Evolutionary conservation across 768 basidiomycete genomes (phyloP), one percentile per base, ranked within the genome.

Genomic region (Mycena belliarum): DNA sequence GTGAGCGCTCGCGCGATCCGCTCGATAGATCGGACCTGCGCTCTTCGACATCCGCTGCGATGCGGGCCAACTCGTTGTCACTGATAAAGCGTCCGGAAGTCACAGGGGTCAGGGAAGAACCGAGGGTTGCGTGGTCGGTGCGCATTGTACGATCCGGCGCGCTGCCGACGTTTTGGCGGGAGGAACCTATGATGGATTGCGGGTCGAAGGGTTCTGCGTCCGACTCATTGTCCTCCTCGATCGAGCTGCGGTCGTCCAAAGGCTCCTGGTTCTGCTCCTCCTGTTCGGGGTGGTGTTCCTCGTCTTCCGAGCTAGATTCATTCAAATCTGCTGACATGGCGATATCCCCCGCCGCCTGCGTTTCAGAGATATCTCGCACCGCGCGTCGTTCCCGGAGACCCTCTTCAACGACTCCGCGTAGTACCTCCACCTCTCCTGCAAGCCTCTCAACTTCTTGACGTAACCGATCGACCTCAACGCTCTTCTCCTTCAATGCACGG

Each of bases 361-460:
- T 58, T 43, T 69, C 63, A 7, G 59, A 45, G 7, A 37, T 47
- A 50, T 89, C 86, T 57, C 86, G 73, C 4, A 76, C 77, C 37
- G 77, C 72, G 37, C 88, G 74, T 25, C 93, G 72, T 61, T 93
- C 91, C 59, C 86, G 82, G 51, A 97, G 76, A 5, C 93, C 93
- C 56, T 91, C 88, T 70, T 95, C 91, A 1, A 98, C 91, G 0
- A 95, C 88, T 1, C 86, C 88, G 12, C 89, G 77, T n/a, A 97
- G 77, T 3, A 92, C 88, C 58, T 90, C 89, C 2, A 98, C 91
- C 72, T 98, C 94, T 4, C 86, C 86, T 0, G 83, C 87, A 6
- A 97, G 81, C 41, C 87, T 73, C 65, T 95, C 91, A 8, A 98
- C 89, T 65, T 95, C 91, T 12, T 80, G 76, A 35, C 81, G 79